Conservation (phyloP, 148 eudicot species). For the Selenicereus undatus region DNA sequence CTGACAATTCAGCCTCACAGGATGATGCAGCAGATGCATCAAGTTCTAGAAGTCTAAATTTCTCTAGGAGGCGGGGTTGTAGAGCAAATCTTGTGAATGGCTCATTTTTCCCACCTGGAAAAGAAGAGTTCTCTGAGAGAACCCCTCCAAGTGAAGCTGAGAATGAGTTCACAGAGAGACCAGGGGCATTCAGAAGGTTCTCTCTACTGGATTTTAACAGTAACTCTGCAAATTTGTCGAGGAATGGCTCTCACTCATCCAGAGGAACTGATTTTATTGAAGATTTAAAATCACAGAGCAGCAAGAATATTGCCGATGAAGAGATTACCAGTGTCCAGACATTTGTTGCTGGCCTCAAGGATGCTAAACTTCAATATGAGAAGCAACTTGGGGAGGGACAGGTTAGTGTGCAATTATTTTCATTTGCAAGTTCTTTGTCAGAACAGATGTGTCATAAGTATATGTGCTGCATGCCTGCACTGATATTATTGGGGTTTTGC, state of each 20-base stretch:
- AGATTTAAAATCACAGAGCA: slow-evolving; percentile 42
- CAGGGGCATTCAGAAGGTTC: slow-evolving; percentile 43
- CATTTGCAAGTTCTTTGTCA: not conserved
- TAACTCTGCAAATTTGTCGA: slow-evolving; percentile 39
- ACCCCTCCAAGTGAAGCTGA: slow-evolving; percentile 75
- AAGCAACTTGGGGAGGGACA: slow-evolving; percentile 41
- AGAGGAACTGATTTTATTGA: slow-evolving; percentile 50
- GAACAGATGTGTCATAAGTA: not conserved
- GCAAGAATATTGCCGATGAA: slow-evolving; percentile 41
- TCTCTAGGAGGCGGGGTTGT: slow-evolving; percentile 46
- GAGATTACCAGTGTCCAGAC: slow-evolving; percentile 65
- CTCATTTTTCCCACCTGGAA: slow-evolving; percentile 38
- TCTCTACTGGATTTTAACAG: slow-evolving; percentile 46
- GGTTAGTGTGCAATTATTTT: slow-evolving; percentile 39
- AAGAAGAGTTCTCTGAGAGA: slow-evolving; percentile 41
- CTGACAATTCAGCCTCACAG: slow-evolving; percentile 40
- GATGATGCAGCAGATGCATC: slow-evolving; percentile 31
- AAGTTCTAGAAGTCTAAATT: slow-evolving; percentile 40
- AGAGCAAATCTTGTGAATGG: slow-evolving; percentile 38
- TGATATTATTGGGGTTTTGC: not conserved
- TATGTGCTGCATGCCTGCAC: not conserved
- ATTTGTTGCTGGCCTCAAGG: slow-evolving; percentile 81
- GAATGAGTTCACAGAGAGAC: slow-evolving; percentile 59
- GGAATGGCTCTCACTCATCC: slow-evolving; percentile 70
- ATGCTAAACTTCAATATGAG: slow-evolving; percentile 73